Conservation (phyloP, 108 stramenopile species). For the Fragilariopsis cylindrus region DNA sequence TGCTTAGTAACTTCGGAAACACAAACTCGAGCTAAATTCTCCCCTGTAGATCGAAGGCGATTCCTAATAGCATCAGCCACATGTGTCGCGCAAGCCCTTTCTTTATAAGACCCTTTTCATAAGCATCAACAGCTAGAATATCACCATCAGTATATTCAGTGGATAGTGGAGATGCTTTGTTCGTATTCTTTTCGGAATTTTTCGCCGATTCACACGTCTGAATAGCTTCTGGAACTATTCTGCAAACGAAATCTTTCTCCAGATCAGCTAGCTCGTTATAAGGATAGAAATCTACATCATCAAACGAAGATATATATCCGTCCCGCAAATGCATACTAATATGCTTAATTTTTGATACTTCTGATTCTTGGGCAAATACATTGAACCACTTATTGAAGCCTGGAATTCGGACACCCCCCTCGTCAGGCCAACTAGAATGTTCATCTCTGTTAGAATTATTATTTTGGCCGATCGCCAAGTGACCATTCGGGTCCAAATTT, state of each 20-base stretch:
- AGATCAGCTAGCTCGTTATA: not conserved
- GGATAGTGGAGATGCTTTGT: not conserved
- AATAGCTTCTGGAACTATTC: conserved; percentile 3
- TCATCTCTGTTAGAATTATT: not conserved
- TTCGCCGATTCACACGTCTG: not conserved
- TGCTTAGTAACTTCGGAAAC: conserved; percentile 6
- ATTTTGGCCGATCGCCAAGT: not conserved
- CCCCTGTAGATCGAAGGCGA: not conserved
- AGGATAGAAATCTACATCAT: conserved; percentile 5
- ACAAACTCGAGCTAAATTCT: not conserved
- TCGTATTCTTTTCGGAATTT: not conserved
- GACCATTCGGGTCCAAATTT: not conserved
- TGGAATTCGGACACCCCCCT: not conserved
- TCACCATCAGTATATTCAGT: conserved; percentile 1
- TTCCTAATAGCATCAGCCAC: not conserved
- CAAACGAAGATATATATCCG: conserved; percentile 5
- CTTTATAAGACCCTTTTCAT: conserved; percentile 2
- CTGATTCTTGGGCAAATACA: not conserved
- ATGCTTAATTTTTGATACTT: not conserved
- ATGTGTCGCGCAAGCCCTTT: not conserved
- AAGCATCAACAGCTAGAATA: conserved; percentile 20
- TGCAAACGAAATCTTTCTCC: conserved; percentile 1
- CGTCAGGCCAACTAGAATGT: conserved; percentile 5
- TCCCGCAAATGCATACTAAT: conserved; percentile 6
- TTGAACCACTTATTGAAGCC: conserved; percentile 6